Conservation (phyloP, 1,284 basidiomycete genomes). For the Takashimella koratensis region DNA sequence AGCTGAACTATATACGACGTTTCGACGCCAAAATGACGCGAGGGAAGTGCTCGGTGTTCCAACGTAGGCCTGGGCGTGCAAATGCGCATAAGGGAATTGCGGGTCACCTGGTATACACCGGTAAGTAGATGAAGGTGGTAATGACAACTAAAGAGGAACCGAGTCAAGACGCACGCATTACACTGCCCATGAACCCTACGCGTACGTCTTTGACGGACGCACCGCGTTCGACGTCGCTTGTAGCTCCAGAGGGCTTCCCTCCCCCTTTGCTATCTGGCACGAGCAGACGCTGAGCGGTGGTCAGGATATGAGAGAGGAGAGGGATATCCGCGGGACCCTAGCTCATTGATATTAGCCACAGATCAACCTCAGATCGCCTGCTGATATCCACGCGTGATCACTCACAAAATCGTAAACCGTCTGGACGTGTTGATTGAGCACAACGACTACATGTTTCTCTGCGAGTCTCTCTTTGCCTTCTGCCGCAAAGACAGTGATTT, state of each 20-base stretch:
- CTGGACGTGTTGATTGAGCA: slow-evolving; percentile 41
- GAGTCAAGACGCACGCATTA: slow-evolving; percentile 39
- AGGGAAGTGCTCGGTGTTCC: slow-evolving; percentile 39
- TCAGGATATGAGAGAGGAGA: slow-evolving; percentile 37
- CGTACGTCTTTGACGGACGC: slow-evolving; percentile 20
- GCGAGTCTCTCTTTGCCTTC: slow-evolving; percentile 38
- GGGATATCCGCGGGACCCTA: slow-evolving; percentile 45
- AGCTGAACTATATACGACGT: slow-evolving; percentile 37
- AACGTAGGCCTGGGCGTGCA: slow-evolving; percentile 46
- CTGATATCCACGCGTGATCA: no score
- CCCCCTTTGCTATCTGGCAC: neutral
- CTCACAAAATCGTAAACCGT: slow-evolving; percentile 46
- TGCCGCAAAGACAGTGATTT: slow-evolving; percentile 37
- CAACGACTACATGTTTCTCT: slow-evolving; percentile 36
- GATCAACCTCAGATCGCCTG: no score
- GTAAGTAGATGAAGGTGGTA: no score
- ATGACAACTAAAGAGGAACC: no score
- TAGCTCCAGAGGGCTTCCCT: neutral
- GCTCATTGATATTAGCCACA: no score
- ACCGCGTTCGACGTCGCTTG: neutral
- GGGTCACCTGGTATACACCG: slow-evolving; percentile 37
- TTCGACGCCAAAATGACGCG: slow-evolving; percentile 40
- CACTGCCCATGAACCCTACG: slow-evolving; percentile 38
- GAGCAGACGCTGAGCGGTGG: slow-evolving; percentile 26
- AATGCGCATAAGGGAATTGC: slow-evolving; percentile 38